These are phyloP conservation scores for Didymella exigua DNA, from an alignment of 2,329 filamentous ascomycete genomes.

Conservation along the genomic window DNA sequence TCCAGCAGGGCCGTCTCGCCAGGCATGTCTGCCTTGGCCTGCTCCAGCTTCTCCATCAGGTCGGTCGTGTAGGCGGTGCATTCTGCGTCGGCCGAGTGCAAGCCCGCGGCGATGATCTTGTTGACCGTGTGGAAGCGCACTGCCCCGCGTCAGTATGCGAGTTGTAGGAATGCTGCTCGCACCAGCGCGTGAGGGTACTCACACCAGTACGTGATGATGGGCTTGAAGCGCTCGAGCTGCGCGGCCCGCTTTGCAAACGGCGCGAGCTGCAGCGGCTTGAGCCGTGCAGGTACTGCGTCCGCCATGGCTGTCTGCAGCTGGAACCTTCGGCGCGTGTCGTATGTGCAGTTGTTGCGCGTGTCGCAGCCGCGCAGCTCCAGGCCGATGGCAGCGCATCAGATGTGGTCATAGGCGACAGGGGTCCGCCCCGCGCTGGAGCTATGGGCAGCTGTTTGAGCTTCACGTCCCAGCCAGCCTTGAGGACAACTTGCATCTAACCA, in stretches of 20 bases:
- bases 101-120: slow-evolving; percentile 79
- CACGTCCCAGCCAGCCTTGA: slow-evolving; percentile 22
- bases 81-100: slow-evolving; percentile 80
- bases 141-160: slow-evolving; percentile 25
- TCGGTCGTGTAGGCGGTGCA: slow-evolving; percentile 78
- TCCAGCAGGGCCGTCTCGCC: slow-evolving; percentile 84
- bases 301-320: slow-evolving; percentile 64
- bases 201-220: slow-evolving; percentile 96
- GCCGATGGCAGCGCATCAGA: too few species aligned
- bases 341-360: background rate
- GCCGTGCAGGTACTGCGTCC: slow-evolving; percentile 68
- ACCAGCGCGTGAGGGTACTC: too few species aligned
- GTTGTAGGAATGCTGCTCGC: background rate
- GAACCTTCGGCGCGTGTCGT: background rate
- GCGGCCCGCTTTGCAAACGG: slow-evolving; percentile 83
- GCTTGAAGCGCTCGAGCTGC: slow-evolving; percentile 82
- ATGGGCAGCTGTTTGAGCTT: slow-evolving; percentile 21
- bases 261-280: slow-evolving; percentile 81
- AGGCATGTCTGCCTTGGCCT: slow-evolving; percentile 74
- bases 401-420: slow-evolving; percentile 16
- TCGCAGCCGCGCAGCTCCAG: too few species aligned
- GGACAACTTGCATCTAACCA: slow-evolving; percentile 29
- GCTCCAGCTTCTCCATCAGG: slow-evolving; percentile 90
- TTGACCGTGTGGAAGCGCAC: slow-evolving; percentile 74
- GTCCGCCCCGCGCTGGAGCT: slow-evolving; percentile 27